Evolutionary conservation across 169 alveolate genomes (phyloP).

Genomic region (Plasmodium cynomolgi): DNA sequence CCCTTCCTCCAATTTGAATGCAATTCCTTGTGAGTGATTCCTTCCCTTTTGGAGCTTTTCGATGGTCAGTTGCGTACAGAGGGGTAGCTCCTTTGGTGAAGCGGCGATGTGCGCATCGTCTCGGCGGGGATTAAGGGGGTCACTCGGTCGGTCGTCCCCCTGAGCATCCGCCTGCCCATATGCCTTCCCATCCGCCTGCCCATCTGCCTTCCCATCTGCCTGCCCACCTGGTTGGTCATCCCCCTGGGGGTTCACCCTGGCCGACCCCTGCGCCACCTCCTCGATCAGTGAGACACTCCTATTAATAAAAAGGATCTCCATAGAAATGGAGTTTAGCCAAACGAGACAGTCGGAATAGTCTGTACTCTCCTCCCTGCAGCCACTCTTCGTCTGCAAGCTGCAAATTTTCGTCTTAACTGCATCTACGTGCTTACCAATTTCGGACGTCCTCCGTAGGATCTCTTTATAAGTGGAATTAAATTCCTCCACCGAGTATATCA

Average conservation of each 20-base stretch:
- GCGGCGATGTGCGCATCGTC: not conserved
- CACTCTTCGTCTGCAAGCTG: not conserved
- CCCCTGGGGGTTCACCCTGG: not conserved
- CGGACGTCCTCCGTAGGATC: constrained; percentile 16
- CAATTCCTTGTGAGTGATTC: not conserved
- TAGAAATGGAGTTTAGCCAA: constrained; percentile 21
- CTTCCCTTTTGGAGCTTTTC: not conserved
- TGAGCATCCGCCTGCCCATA: not conserved
- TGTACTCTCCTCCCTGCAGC: not conserved
- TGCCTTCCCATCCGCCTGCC: not conserved
- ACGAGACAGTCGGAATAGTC: constrained; percentile 14
- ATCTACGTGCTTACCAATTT: constrained; percentile 25
- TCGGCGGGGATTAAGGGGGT: not conserved
- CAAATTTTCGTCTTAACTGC: constrained; percentile 20
- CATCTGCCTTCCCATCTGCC: not conserved
- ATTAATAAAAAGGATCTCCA: constrained; percentile 13
- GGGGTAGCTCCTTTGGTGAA: not conserved
- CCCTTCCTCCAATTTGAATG: not conserved
- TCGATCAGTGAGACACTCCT: not conserved
- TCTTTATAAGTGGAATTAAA: constrained; percentile 3
- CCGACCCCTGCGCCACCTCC: no score
- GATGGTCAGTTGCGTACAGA: not conserved
- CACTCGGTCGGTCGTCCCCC: not conserved
- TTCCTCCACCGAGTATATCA: not conserved
- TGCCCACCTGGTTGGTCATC: not conserved